These are phyloP conservation scores for Candida maltosa DNA, from an alignment of 805 yeast genomes.

Conservation along the genomic window DNA sequence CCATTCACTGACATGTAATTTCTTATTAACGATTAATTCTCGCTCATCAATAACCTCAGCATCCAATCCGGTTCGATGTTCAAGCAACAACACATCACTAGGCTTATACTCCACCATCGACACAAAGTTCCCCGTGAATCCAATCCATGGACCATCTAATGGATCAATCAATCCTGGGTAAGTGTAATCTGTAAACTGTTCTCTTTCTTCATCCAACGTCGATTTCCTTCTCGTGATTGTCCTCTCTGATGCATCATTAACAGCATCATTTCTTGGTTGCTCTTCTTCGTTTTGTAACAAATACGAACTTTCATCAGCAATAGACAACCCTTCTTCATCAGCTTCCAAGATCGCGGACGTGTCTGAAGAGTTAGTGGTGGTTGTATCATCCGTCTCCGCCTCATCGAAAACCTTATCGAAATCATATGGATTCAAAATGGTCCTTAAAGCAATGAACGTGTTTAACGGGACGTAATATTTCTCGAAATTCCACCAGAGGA, in stretches of 20 bases:
- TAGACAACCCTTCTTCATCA: constrained; percentile 13
- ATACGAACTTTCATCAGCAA: constrained; percentile 19
- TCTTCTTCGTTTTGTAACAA: constrained; percentile 9
- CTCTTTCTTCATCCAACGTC: constrained; percentile 58
- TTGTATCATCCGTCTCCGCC: constrained; percentile 5
- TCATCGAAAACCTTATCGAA: constrained; percentile 42
- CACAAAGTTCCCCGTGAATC: constrained; percentile 50
- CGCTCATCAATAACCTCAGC: constrained; percentile 14
- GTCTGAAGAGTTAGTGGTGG: not conserved
- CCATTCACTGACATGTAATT: constrained; percentile 34
- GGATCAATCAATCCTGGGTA: constrained; percentile 47
- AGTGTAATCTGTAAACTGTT: constrained; percentile 46
- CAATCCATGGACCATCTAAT: constrained; percentile 55
- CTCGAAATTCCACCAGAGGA: constrained; percentile 50
- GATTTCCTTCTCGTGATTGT: constrained; percentile 32
- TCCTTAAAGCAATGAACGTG: constrained; percentile 55
- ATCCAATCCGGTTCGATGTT: constrained; percentile 20
- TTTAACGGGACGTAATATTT: constrained; percentile 52
- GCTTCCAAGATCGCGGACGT: not conserved
- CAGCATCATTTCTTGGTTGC: constrained; percentile 1
- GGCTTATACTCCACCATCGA: constrained; percentile 34
- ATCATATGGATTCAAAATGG: constrained; percentile 44
- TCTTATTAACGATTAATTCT: constrained; percentile 23
- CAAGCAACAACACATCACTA: constrained; percentile 10
- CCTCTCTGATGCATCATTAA: not conserved